Evolutionary conservation across 2,329 filamentous ascomycete species (phyloP).

Genomic region (Stemphylium beticola): DNA sequence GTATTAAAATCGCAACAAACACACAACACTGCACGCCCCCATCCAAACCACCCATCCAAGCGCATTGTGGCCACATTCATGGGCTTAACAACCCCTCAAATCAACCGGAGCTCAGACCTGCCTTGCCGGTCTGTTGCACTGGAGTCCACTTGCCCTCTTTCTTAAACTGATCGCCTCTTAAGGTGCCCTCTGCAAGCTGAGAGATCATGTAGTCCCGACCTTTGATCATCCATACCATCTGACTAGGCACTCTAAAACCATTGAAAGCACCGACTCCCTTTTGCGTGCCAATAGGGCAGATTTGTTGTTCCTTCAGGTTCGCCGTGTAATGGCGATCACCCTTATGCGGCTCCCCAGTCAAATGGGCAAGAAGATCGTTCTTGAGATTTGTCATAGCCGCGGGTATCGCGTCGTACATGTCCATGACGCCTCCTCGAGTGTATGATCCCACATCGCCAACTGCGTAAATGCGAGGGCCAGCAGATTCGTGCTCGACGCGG

Average conservation of each 20-base stretch:
- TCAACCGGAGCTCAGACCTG: constrained; percentile 29
- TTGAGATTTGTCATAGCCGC: constrained; percentile 55
- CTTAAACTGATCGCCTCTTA: constrained; percentile 41
- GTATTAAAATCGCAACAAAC: constrained; percentile 4
- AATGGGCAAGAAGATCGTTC: constrained; percentile 52
- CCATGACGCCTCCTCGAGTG: constrained; percentile 54
- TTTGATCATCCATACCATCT: constrained; percentile 53
- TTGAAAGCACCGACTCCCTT: constrained; percentile 49
- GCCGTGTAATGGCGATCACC: constrained; percentile 43
- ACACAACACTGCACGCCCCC: neutral
- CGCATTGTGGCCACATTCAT: neutral
- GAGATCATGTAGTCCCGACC: constrained; percentile 51
- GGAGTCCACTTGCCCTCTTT: constrained; percentile 48
- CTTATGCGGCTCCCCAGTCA: constrained; percentile 31
- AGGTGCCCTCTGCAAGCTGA: constrained; percentile 31
- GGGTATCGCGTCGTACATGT: constrained; percentile 51
- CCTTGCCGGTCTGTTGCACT: constrained; percentile 29
- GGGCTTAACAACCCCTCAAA: neutral
- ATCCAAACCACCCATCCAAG: neutral
- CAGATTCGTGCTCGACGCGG: constrained; percentile 53
- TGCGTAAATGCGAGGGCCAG: constrained; percentile 55
- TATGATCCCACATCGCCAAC: constrained; percentile 57
- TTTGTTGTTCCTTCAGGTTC: constrained; percentile 43
- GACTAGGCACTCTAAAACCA: constrained; percentile 48
- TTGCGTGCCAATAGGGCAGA: constrained; percentile 44